Evolutionary conservation across 208 protist species (phyloP), one percentile per base, ranked within the genome.

Genomic region (Leishmania tropica): DNA sequence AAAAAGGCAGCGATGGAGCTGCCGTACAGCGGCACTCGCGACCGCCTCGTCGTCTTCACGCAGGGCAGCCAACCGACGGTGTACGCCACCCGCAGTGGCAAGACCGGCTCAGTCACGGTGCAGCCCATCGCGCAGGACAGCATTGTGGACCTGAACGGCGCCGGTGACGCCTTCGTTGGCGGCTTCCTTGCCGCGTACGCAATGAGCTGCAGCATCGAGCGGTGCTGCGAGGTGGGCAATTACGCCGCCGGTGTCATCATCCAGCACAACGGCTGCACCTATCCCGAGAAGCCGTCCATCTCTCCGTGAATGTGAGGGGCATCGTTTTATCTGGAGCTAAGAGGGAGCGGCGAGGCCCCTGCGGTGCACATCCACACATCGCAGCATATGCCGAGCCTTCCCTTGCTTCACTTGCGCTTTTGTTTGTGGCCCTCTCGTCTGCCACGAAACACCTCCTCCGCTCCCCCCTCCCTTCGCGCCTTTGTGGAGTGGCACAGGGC

Each of bases 121-220:
- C 60, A 81, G 31, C 70, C 85, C 5, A 89, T 99, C 51, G 76
- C 85, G 19, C 48, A 71, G 17, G 94, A 99, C 35, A 89, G 97
- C 56, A 99, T 99, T 51, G 93, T 99, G 15, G 99, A 99, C 87
- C 95, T 97, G 64, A 99, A 99, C 85, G 99, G 96, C 75, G 99
- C 99, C 47, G 99, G 99, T 75, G 99, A 99, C 85, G 90, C 97
- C 31, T 99, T 99, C 82, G 98, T 99, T 24, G 99, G 99, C 78
- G 99, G 99, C 70, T 99, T 99, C 91, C 85, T 99, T 1, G 86
- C 97, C 53, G 88, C 88, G 24, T 95, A 95, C 65, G 89, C 89
- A 13, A n/a, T 89, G 35, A 96, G 90, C 51, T 42, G 85, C 75
- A 54, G 76, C 31, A 62, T 99, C 8, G 87, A 83, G 70, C 89